Conservation (phyloP, 176 grass and related monocot genomes). For the Elaeis guineensis region DNA sequence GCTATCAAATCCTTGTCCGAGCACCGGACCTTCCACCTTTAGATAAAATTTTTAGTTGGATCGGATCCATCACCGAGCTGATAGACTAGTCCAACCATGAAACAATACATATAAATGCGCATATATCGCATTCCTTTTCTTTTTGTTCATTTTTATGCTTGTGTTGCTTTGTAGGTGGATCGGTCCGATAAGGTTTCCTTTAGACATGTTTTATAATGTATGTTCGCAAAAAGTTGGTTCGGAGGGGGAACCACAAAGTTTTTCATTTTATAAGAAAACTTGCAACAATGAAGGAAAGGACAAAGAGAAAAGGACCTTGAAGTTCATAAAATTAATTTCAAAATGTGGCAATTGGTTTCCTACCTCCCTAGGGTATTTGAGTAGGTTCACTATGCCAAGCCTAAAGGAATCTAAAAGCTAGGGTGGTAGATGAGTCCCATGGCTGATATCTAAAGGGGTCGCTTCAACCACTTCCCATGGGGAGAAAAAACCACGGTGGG, state of each 20-base stretch:
- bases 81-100: too few species aligned
- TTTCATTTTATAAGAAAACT: constrained; percentile 45
- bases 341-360: constrained; percentile 36
- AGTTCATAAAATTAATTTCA: constrained; percentile 42
- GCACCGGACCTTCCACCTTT: constrained; percentile 27
- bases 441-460: constrained; percentile 17
- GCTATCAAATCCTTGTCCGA: not conserved
- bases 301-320: constrained; percentile 44
- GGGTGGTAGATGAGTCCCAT: constrained; percentile 10
- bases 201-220: too few species aligned
- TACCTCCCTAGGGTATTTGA: constrained; percentile 39
- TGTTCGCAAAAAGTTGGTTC: too few species aligned
- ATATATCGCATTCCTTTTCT: too few species aligned
- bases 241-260: constrained; percentile 30
- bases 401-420: not conserved
- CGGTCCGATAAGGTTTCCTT: too few species aligned
- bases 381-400: constrained; percentile 8
- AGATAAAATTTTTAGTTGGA: not conserved
- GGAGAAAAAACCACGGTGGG: constrained; percentile 18
- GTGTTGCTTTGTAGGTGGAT: too few species aligned
- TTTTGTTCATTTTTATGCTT: too few species aligned
- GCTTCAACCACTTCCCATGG: constrained; percentile 19
- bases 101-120: too few species aligned
- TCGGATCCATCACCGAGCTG: too few species aligned
- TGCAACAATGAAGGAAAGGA: constrained; percentile 34